Evolutionary conservation across 2,329 filamentous ascomycete species (phyloP).

Genomic region (Helminthosporium solani): DNA sequence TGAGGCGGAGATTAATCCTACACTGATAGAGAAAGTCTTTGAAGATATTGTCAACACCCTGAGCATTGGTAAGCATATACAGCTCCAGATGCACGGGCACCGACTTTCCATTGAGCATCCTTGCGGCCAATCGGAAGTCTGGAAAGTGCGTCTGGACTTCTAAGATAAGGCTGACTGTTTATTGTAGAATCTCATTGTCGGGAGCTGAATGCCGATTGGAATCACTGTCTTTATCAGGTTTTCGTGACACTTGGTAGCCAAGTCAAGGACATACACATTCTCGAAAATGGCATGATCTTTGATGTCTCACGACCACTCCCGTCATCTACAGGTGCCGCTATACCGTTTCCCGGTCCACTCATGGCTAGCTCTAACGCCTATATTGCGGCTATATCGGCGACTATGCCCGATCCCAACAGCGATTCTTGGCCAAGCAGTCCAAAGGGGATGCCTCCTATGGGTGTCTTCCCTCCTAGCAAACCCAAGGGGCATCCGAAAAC

Average conservation of each 20-base stretch:
- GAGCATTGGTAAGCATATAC: too few relatives aligned
- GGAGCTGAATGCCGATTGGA: not conserved
- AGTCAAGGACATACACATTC: constrained; percentile 5
- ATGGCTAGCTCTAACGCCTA: not conserved
- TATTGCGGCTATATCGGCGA: not conserved
- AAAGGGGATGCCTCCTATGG: too few relatives aligned
- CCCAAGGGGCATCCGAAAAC: too few relatives aligned
- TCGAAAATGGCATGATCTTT: constrained; percentile 16
- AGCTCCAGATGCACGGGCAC: too few relatives aligned
- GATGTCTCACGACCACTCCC: constrained; percentile 1
- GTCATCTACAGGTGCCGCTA: not conserved
- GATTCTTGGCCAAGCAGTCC: too few relatives aligned
- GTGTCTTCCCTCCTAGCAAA: too few relatives aligned
- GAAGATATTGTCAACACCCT: constrained; percentile 1
- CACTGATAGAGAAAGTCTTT: constrained; percentile 1
- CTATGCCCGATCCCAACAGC: too few relatives aligned
- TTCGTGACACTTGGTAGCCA: not conserved
- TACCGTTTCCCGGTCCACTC: not conserved
- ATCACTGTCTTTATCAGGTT: constrained; percentile 1
- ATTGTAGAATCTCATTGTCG: not conserved
- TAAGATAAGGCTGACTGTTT: too few relatives aligned
- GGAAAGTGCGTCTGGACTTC: too few relatives aligned
- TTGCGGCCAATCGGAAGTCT: too few relatives aligned
- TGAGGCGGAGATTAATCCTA: too few relatives aligned
- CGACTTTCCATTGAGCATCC: too few relatives aligned